A percentile compares a stretch with the other conserved stretches of the same genome.
phyloP scores from a whole-genome alignment of 208 protist species.

The Wallacemonas sp. region DNA sequence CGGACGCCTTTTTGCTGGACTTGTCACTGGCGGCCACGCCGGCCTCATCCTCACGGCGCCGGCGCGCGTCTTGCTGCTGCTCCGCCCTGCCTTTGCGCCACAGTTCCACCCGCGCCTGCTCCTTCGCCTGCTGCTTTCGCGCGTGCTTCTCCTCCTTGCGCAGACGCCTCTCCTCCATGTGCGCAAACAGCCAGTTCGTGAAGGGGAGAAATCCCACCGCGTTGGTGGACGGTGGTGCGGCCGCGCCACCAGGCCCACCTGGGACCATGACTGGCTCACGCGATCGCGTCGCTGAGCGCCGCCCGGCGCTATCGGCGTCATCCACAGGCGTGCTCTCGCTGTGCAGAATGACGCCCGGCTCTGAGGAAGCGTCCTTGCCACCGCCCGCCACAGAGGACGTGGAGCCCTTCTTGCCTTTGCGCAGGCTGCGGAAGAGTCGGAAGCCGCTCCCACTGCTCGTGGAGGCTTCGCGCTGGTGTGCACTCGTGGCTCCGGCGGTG shows the following conservation, averaged over 20 bases:
- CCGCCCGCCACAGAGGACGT: background rate
- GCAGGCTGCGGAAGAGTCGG: slow-evolving; percentile 6
- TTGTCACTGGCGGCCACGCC: background rate
- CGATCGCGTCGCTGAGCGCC: background rate
- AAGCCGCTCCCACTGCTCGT: background rate
- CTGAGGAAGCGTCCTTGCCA: background rate
- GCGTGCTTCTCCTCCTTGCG: slow-evolving; percentile 15
- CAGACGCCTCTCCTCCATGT: slow-evolving; percentile 10
- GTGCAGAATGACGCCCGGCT: slow-evolving; percentile 6
- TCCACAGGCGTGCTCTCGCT: background rate
- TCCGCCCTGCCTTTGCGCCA: slow-evolving; percentile 11
- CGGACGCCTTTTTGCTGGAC: background rate
- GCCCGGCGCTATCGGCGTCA: background rate
- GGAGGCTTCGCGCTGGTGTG: background rate
- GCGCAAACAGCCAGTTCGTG: slow-evolving; percentile 11
- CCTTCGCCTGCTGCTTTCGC: slow-evolving; percentile 14
- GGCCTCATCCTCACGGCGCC: background rate
- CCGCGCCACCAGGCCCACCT: background rate
- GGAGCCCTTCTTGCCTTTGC: slow-evolving; percentile 7
- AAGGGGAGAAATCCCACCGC: slow-evolving; percentile 9
- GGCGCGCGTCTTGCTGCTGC: slow-evolving; percentile 1
- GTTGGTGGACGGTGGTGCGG: background rate
- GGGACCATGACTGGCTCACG: background rate
- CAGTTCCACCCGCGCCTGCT: slow-evolving; percentile 11
- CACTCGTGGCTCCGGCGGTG: background rate